Evolutionary conservation across 176 grass and related monocot species (phyloP).

Genomic region (Ananas comosus): DNA sequence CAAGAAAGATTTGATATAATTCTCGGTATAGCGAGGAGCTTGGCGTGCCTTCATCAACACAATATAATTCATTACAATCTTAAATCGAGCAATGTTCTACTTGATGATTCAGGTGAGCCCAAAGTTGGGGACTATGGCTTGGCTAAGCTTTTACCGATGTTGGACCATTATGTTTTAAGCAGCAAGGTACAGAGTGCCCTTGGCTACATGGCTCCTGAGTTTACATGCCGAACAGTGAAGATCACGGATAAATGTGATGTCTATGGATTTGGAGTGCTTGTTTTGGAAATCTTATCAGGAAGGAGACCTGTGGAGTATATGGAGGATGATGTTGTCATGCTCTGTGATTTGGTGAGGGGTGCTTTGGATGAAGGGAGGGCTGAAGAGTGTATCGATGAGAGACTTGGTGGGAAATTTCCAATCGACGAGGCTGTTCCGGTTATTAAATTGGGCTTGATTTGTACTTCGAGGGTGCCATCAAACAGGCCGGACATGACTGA

Average conservation of each 20-base stretch:
- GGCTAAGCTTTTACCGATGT: slow-evolving; percentile 95
- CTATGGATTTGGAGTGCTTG: slow-evolving; percentile 81
- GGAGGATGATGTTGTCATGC: slow-evolving; percentile 86
- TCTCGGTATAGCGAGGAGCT: slow-evolving; percentile 72
- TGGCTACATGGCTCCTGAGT: slow-evolving; percentile 98
- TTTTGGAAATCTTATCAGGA: slow-evolving; percentile 79
- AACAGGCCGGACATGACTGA: slow-evolving; percentile 92
- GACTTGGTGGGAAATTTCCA: slow-evolving; percentile 78
- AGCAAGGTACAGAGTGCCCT: slow-evolving; percentile 95
- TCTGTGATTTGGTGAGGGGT: slow-evolving; percentile 80
- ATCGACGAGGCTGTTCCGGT: slow-evolving; percentile 77
- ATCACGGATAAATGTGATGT: slow-evolving; percentile 95
- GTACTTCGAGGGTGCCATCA: slow-evolving; percentile 91
- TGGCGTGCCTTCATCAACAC: slow-evolving; percentile 68
- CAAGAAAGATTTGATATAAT: slow-evolving; percentile 93
- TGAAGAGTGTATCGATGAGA: slow-evolving; percentile 82
- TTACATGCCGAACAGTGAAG: slow-evolving; percentile 89
- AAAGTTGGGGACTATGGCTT: slow-evolving; percentile 92
- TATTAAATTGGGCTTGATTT: slow-evolving; percentile 86
- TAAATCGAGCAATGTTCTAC: slow-evolving; percentile 86
- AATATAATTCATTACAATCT: slow-evolving; percentile 96
- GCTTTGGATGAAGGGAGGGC: slow-evolving; percentile 83
- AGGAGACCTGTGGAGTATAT: slow-evolving; percentile 87
- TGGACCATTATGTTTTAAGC: slow-evolving; percentile 87
- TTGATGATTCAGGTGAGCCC: slow-evolving; percentile 67